phyloP scores from a whole-genome alignment of 345 rosid species.

The Anacardium occidentale region DNA sequence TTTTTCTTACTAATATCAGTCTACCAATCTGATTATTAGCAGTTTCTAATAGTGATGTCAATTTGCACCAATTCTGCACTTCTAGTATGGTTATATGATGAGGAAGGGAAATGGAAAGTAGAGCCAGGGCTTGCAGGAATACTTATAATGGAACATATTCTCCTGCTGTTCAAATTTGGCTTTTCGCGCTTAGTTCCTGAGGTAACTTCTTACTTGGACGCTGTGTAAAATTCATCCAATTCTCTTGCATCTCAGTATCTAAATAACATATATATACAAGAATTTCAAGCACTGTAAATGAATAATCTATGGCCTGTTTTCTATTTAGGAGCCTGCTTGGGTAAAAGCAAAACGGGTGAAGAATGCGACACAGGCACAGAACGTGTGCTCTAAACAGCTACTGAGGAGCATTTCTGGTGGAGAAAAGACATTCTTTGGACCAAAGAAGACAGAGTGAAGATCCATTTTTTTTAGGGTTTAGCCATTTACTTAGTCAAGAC shows the following conservation, averaged over 20 bases:
- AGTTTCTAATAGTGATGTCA: conserved; percentile 84
- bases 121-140: conserved; percentile 91
- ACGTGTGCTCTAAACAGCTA: conserved; percentile 69
- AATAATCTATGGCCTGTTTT: conserved; percentile 1
- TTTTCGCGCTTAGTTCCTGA: conserved; percentile 82
- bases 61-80: conserved; percentile 91
- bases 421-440: conserved; percentile 23
- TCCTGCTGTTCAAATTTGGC: conserved; percentile 75
- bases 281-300: background rate
- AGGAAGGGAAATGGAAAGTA: conserved; percentile 85
- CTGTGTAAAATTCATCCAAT: background rate
- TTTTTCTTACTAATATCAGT: conserved; percentile 6
- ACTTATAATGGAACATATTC: conserved; percentile 79
- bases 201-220: conserved; percentile 28
- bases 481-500: background rate
- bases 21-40: conserved; percentile 24
- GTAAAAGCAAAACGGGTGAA: conserved; percentile 70
- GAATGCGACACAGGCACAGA: conserved; percentile 70
- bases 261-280: too few species aligned
- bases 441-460: conserved; percentile 28
- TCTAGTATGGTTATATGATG: conserved; percentile 80
- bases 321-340: conserved; percentile 88
- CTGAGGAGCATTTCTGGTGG: conserved; percentile 57
- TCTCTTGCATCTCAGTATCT: background rate
- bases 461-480: background rate